Evolutionary conservation across 2,329 filamentous ascomycete species (phyloP), one percentile per base, ranked within the genome.

Genomic region (Penicillium sp.): DNA sequence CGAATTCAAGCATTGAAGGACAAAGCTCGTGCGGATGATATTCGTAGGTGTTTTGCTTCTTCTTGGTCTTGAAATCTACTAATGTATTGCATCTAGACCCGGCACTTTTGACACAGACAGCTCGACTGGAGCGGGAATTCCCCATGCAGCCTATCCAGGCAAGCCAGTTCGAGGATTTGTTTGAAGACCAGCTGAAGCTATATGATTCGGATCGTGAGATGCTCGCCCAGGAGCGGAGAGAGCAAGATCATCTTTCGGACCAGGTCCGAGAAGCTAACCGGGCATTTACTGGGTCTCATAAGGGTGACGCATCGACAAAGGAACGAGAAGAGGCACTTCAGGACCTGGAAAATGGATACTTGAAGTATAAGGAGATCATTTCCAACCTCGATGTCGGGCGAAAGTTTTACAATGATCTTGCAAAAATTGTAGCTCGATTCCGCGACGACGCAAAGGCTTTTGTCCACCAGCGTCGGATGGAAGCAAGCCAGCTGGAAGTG

Each of bases 361-460:
- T 92, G 75, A 95, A 93, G 76, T 97, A 97, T 80, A 96, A 96
- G 77, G 93, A 99, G 73, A 91, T 97, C 56, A 86, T 96, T 57
- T 90, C 86, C 63, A 96, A 97, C 70, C 82, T 97, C 3, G 93
- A 97, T 64, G 90, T 89, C 0, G 94, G 91, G 0, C 83, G 93
- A 53, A 97, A 94, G 73, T 99, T 99, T 72, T 99, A 97, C 79
- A 99, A 99, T 66, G 93, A 97, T 70, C 82, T 99, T 5, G 90
- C 89, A 47, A 90, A 89, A 75, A 92, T 97, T 61, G 90, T 96
- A 0, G 88, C 86, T 38, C 82, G 88, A 10, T 97, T 97, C 73
- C 83, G 92, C 19, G 93, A 97, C 65, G 89, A 90, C 37, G 87
- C 87, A 57, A 85, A 85, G 64, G 84, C 83, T 2, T 97, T 95